phyloP scores from a whole-genome alignment of 176 grass and related monocot genomes.

The Guadua angustifolia region DNA sequence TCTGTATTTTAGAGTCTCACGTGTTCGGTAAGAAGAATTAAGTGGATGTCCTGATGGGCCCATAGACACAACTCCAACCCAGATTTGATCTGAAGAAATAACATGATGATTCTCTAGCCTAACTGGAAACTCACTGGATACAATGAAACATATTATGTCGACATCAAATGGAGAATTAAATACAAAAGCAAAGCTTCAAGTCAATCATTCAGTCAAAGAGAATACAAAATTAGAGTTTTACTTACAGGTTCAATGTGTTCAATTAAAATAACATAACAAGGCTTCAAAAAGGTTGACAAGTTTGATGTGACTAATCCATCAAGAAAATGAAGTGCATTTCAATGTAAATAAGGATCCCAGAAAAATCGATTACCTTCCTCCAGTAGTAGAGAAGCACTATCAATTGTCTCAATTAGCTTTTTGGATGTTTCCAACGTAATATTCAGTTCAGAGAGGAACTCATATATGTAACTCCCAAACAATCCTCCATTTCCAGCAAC shows the following conservation, averaged over 20 bases:
- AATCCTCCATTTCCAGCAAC: slow-evolving; percentile 61
- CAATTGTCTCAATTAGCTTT: slow-evolving; percentile 91
- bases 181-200: slow-evolving; percentile 34
- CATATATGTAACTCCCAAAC: slow-evolving; percentile 82
- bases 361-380: slow-evolving; percentile 80
- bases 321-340: slow-evolving; percentile 29
- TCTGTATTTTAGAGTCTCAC: slow-evolving; percentile 87
- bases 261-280: slow-evolving; percentile 34
- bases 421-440: slow-evolving; percentile 88
- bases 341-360: slow-evolving; percentile 14
- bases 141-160: slow-evolving; percentile 43
- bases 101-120: slow-evolving; percentile 98
- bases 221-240: slow-evolving; percentile 35
- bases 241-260: slow-evolving; percentile 64
- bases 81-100: slow-evolving; percentile 88
- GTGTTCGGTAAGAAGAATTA: slow-evolving; percentile 86
- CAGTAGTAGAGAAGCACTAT: slow-evolving; percentile 80
- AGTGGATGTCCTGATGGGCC: slow-evolving; percentile 91
- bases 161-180: slow-evolving; percentile 32
- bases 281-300: slow-evolving; percentile 11
- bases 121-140: slow-evolving; percentile 82
- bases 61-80: slow-evolving; percentile 85
- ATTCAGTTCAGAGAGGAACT: slow-evolving; percentile 93
- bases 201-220: slow-evolving; percentile 36
- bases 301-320: slow-evolving; percentile 5